Percentiles rank a stretch among this genome's conserved stretches.
These are phyloP conservation scores for Rhynchospora breviuscula DNA, from an alignment of 176 grass and related monocot species.

Conservation along the genomic window DNA sequence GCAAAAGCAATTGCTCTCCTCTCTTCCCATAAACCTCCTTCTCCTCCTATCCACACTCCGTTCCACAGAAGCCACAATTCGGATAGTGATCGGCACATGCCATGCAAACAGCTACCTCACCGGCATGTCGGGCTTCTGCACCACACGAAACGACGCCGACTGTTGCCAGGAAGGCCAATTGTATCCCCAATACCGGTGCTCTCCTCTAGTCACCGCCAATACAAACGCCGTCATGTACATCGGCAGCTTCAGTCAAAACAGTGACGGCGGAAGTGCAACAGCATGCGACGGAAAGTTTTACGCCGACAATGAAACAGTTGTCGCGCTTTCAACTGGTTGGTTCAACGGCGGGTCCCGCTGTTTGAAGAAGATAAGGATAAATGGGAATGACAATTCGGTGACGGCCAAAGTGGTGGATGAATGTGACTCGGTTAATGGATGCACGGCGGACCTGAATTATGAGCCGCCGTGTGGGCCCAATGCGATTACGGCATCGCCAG, in stretches of 20 bases:
- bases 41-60: background rate
- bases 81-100: slow-evolving; percentile 10
- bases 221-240: slow-evolving; percentile 41
- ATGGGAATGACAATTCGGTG: slow-evolving; percentile 17
- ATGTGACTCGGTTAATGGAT: slow-evolving; percentile 60
- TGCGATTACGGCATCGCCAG: slow-evolving; percentile 36
- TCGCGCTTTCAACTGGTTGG: slow-evolving; percentile 47
- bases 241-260: slow-evolving; percentile 47
- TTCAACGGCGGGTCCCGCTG: slow-evolving; percentile 26
- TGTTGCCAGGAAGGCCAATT: slow-evolving; percentile 47
- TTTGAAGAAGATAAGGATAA: slow-evolving; percentile 38
- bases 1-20: background rate
- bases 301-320: slow-evolving; percentile 33
- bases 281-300: slow-evolving; percentile 48
- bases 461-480: slow-evolving; percentile 39
- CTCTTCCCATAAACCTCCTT: background rate
- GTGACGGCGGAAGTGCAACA: slow-evolving; percentile 41
- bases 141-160: slow-evolving; percentile 31
- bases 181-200: slow-evolving; percentile 52
- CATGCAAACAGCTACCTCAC: slow-evolving; percentile 41
- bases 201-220: slow-evolving; percentile 33
- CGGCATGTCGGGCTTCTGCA: slow-evolving; percentile 31
- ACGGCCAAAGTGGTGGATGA: slow-evolving; percentile 54
- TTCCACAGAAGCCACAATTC: slow-evolving; percentile 16
- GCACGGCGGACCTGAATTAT: slow-evolving; percentile 31